Conservation (phyloP, 1,284 basidiomycete species). For the Kwoniella shivajii region DNA sequence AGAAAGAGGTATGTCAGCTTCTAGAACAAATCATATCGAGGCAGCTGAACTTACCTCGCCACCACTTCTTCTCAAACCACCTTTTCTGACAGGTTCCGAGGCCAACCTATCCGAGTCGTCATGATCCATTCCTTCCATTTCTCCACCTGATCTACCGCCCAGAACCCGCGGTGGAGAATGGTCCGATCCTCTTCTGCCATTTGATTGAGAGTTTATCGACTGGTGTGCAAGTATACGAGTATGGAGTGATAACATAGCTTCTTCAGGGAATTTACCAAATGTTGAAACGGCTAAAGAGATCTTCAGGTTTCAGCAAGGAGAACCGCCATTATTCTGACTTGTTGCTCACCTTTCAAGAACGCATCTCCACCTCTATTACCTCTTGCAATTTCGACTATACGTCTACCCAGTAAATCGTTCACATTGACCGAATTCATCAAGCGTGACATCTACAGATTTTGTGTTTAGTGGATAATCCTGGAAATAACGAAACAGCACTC, state of each 20-base stretch:
- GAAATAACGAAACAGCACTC: slow-evolving; percentile 7
- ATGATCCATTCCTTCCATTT: slow-evolving; percentile 67
- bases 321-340: too few species aligned
- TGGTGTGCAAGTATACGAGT: slow-evolving; percentile 64
- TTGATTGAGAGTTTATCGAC: slow-evolving; percentile 56
- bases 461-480: not conserved
- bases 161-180: slow-evolving; percentile 38
- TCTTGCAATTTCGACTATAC: slow-evolving; percentile 78
- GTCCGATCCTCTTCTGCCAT: slow-evolving; percentile 27
- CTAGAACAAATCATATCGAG: not conserved
- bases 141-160: slow-evolving; percentile 19
- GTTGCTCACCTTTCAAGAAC: slow-evolving; percentile 62
- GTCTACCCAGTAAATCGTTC: slow-evolving; percentile 75
- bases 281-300: slow-evolving; percentile 65
- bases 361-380: slow-evolving; percentile 63
- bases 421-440: slow-evolving; percentile 76
- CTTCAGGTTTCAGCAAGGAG: not conserved
- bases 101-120: slow-evolving; percentile 77
- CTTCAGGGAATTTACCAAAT: slow-evolving; percentile 81
- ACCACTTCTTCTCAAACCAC: slow-evolving; percentile 71
- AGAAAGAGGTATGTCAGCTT: slow-evolving; percentile 7
- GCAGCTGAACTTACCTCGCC: slow-evolving; percentile 58
- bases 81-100: slow-evolving; percentile 71
- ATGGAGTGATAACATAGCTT: slow-evolving; percentile 64
- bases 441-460: slow-evolving; percentile 64